phyloP scores from a whole-genome alignment of 1,284 basidiomycete genomes.

The Tilletia caries region DNA sequence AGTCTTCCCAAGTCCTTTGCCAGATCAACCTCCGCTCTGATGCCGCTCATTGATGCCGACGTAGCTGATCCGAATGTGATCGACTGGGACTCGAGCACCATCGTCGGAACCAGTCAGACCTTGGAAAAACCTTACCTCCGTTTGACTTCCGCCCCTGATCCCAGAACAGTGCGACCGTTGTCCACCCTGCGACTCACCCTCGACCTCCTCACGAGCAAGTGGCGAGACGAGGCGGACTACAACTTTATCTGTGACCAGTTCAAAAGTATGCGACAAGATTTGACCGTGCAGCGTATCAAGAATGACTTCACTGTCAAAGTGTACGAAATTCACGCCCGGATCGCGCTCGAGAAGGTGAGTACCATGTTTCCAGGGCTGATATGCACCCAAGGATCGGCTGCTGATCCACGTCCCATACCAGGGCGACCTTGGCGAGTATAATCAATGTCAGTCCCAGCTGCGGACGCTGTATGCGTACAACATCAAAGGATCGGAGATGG shows the following conservation, averaged over 20 bases:
- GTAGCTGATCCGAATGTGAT: conserved; percentile 72
- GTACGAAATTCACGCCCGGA: conserved; percentile 96
- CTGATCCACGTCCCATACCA: conserved; percentile 57
- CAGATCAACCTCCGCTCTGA: conserved; percentile 26
- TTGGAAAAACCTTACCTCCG: conserved; percentile 95
- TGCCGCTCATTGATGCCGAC: background rate
- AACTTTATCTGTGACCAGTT: conserved; percentile 96
- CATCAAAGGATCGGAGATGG: conserved; percentile 81
- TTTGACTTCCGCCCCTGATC: conserved; percentile 90
- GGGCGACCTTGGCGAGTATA: conserved; percentile 98
- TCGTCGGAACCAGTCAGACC: conserved; percentile 82
- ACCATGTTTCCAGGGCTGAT: too few species aligned
- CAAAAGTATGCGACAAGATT: conserved; percentile 93
- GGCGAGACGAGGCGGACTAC: conserved; percentile 80
- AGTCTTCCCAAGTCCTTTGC: conserved; percentile 36
- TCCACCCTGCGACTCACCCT: conserved; percentile 79
- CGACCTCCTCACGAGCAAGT: conserved; percentile 79
- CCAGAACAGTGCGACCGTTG: conserved; percentile 87
- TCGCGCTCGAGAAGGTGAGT: conserved; percentile 85
- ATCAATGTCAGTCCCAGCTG: conserved; percentile 90
- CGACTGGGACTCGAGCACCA: conserved; percentile 93
- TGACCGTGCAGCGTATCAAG: conserved; percentile 99
- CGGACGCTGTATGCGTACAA: conserved; percentile 87
- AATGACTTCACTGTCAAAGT: conserved; percentile 96
- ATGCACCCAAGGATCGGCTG: background rate